Evolutionary conservation across 225 moss, liverwort and hornwort genomes (phyloP).

Genomic region (Anthoceros angustus): DNA sequence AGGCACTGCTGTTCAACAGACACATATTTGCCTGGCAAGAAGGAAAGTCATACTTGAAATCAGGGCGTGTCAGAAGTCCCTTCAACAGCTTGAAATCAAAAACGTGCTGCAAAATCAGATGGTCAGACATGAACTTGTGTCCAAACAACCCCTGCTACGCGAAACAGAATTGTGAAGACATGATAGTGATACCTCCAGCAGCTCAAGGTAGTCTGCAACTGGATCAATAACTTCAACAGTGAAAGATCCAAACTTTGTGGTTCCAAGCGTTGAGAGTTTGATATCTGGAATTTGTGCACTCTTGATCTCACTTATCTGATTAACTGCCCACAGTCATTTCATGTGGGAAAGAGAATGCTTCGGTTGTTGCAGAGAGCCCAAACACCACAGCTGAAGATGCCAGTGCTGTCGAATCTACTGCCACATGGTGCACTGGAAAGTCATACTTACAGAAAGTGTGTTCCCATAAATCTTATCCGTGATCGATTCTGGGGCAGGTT

Average conservation of each 20-base stretch:
- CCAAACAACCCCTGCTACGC: too few relatives aligned
- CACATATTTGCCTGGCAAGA: background rate
- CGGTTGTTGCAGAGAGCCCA: background rate
- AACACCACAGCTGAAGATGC: too few relatives aligned
- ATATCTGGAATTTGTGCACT: conserved; percentile 63
- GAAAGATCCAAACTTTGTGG: conserved; percentile 44
- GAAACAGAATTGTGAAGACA: too few relatives aligned
- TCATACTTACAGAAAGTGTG: conserved; percentile 37
- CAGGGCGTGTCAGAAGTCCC: conserved; percentile 35
- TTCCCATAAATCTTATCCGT: conserved; percentile 85
- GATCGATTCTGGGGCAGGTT: conserved; percentile 83
- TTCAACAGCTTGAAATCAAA: conserved; percentile 70
- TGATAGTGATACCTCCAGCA: conserved; percentile 21
- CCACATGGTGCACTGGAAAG: too few relatives aligned
- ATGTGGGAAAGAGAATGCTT: background rate
- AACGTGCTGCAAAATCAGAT: conserved; percentile 19
- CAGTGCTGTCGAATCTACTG: too few relatives aligned
- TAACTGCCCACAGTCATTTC: background rate
- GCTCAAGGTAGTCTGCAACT: conserved; percentile 57
- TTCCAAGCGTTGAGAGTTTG: conserved; percentile 39
- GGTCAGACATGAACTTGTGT: too few relatives aligned
- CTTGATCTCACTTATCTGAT: conserved; percentile 44
- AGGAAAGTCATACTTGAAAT: conserved; percentile 27
- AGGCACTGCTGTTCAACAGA: too few relatives aligned
- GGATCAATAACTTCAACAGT: conserved; percentile 78